Conservation (phyloP, 257 asterid genomes). For the Capsicum rhomboideum region DNA sequence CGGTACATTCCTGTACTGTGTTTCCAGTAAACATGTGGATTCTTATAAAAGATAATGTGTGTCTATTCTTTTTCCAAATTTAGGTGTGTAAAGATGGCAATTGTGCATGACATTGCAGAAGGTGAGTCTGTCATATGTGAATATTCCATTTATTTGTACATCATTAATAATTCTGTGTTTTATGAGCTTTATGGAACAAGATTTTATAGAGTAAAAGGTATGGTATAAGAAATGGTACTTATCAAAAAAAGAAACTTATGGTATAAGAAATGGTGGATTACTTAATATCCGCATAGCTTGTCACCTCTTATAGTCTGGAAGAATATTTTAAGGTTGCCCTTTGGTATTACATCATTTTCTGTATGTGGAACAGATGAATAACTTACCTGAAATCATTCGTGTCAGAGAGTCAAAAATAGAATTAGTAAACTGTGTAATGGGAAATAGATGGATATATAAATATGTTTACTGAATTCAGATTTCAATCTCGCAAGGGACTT, state of each 20-base stretch:
- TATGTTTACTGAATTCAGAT: neutral
- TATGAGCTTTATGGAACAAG: neutral
- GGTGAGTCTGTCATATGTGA: conserved; percentile 32
- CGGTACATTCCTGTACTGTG: neutral
- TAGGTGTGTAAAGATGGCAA: conserved; percentile 97
- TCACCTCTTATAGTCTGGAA: neutral
- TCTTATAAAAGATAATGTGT: neutral
- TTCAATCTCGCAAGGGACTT: neutral
- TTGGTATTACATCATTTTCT: neutral
- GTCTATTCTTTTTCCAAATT: conserved; percentile 1
- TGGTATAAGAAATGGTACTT: no score
- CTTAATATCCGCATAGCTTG: neutral
- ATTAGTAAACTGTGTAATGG: neutral
- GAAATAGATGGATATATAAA: neutral
- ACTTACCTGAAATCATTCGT: neutral
- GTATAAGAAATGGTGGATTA: neutral
- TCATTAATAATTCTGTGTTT: neutral
- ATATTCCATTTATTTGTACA: neutral
- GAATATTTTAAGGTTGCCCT: neutral
- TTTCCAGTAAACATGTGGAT: neutral
- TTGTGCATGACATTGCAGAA: conserved; percentile 97
- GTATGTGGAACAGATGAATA: neutral
- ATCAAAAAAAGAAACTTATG: no score
- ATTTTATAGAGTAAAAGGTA: neutral
- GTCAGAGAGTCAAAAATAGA: neutral